These are phyloP conservation scores for Penicillium ucsense DNA, from an alignment of 495 filamentous ascomycete genomes.

Conservation along the genomic window DNA sequence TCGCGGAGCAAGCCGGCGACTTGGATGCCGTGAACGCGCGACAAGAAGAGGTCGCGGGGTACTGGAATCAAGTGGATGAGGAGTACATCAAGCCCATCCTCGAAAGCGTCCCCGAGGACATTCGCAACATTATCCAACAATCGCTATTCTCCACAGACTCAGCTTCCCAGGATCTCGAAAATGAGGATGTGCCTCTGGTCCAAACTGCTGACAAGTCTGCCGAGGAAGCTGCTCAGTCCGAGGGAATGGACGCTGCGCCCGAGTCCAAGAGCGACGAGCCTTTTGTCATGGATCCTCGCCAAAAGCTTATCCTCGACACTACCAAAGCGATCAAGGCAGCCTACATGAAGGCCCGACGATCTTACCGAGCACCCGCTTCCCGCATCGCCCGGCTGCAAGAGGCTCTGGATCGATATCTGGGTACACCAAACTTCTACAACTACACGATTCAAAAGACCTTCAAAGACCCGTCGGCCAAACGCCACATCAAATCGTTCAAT, in stretches of 20 bases:
- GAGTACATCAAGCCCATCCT: constrained; percentile 67
- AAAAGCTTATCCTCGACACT: constrained; percentile 42
- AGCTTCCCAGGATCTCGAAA: constrained; percentile 7
- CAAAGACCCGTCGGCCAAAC: constrained; percentile 71
- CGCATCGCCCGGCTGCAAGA: constrained; percentile 65
- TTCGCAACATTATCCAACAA: constrained; percentile 30
- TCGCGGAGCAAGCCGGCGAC: constrained; percentile 60
- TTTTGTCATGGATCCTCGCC: constrained; percentile 16
- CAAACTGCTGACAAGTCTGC: background rate
- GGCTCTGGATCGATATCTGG: constrained; percentile 59
- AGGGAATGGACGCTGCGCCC: background rate
- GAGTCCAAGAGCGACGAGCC: constrained; percentile 4
- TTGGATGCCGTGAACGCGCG: constrained; percentile 54
- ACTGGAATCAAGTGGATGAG: constrained; percentile 74
- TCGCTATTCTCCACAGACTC: constrained; percentile 26
- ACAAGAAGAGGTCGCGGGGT: constrained; percentile 66
- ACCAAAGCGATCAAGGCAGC: constrained; percentile 69
- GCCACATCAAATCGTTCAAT: constrained; percentile 82
- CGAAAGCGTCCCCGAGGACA: constrained; percentile 39
- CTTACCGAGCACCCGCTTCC: constrained; percentile 65
- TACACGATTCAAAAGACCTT: constrained; percentile 82
- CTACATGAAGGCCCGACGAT: constrained; percentile 64
- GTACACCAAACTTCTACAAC: constrained; percentile 88
- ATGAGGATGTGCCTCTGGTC: constrained; percentile 2
- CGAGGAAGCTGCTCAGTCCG: background rate